Evolutionary conservation across 805 yeast genomes (phyloP), one percentile per base, ranked within the genome.

Genomic region (Hanseniaspora jakobsenii): DNA sequence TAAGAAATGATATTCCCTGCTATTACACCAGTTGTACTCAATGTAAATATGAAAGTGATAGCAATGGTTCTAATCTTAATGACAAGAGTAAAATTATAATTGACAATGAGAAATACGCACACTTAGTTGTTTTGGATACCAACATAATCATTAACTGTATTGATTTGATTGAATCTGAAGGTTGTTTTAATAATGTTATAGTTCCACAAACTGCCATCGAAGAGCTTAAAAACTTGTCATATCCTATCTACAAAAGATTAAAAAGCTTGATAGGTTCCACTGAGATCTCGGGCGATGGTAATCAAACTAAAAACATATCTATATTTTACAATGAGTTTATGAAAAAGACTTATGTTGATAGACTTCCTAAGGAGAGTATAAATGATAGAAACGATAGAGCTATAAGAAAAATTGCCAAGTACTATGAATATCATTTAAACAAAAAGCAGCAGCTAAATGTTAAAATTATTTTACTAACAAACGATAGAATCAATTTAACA

Each of bases 201-300:
- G 66, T 91, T n/a, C 95, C 97, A 1, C 98, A 91, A 59, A 81
- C 94, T 6, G 96, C 85, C 2, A 66, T 91, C 28, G 96, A 93
- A 53, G 97, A 91, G 61, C 95, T 89, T 8, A 75, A 84, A 51
- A 85, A 85, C 58, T 70, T 79, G 55, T 83, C 94, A 40, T 75
- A 78, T 55, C 95, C 98, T 3, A 78, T 89, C 16, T 91, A 87
- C 59, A 77, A 82, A 54, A 71, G 98, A 57, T 62, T 89, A 38
- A 71, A 96, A 55, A 73, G 81, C 2, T 65, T 91, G 16, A 77
- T 83, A 24, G 79, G 82, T 53, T 69, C 66, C 32, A 40, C 43
- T 21, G 48, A 40, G n/a, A 28, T 35, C 4, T 26, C 34, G 13
- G 37, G 24, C 19, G 55, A 59, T 41, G 62, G 58, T 39, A 60